phyloP scores from a whole-genome alignment of 805 yeast species.

The Nakazawaea populi region DNA sequence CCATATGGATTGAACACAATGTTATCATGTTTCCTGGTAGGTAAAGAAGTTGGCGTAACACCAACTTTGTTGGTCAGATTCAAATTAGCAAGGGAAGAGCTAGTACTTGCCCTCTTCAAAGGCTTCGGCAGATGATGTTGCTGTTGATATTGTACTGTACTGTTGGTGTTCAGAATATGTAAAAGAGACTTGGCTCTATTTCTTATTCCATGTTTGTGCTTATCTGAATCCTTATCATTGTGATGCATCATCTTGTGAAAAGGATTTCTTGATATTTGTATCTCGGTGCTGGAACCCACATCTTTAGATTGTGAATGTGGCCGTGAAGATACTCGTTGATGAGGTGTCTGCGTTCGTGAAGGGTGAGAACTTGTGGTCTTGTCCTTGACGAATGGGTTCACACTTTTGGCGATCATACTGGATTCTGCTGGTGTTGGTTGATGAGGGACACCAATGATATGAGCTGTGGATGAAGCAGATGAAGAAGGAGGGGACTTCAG shows the following conservation, averaged over 20 bases:
- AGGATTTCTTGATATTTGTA: conserved; percentile 3
- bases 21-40: conserved; percentile 20
- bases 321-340: neutral
- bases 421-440: neutral
- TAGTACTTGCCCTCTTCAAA: conserved; percentile 4
- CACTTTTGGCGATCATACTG: neutral
- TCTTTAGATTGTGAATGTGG: neutral
- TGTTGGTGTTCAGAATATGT: neutral
- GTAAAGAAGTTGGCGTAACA: neutral
- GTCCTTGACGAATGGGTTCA: neutral
- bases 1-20: conserved; percentile 68
- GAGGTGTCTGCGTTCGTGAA: neutral
- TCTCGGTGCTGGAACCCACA: neutral
- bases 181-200: conserved; percentile 9
- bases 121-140: neutral
- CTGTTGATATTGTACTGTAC: neutral
- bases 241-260: conserved; percentile 7
- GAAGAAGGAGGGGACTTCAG: neutral
- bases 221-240: neutral
- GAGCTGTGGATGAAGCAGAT: neutral
- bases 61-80: neutral
- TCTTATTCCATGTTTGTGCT: neutral
- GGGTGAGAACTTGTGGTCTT: neutral
- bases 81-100: neutral
- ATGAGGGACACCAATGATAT: neutral